These are phyloP conservation scores for Colletotrichum lupini DNA, from an alignment of 2,329 filamentous ascomycete genomes.

Conservation along the genomic window DNA sequence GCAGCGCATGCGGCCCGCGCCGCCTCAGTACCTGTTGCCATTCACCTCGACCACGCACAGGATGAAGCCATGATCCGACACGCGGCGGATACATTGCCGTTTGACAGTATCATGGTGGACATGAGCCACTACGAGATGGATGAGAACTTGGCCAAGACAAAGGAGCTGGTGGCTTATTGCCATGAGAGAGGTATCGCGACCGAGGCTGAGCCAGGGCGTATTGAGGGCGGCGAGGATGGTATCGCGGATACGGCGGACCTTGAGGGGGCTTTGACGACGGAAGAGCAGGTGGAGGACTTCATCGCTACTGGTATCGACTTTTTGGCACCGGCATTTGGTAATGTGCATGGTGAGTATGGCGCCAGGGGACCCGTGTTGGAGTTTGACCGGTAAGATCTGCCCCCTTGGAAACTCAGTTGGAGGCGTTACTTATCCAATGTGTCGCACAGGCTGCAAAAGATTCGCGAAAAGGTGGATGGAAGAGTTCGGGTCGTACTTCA, in stretches of 20 bases:
- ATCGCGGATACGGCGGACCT: slow-evolving; percentile 68
- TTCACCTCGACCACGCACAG: slow-evolving; percentile 77
- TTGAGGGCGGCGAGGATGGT: slow-evolving; percentile 73
- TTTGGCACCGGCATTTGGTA: slow-evolving; percentile 80
- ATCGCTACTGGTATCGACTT: slow-evolving; percentile 78
- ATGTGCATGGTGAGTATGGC: slow-evolving; percentile 81
- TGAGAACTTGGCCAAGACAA: slow-evolving; percentile 74
- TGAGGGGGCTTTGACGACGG: slow-evolving; percentile 68
- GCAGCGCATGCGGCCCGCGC: no score
- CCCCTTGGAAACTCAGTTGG: rapidly evolving
- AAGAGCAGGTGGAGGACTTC: slow-evolving; percentile 77
- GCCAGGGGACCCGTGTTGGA: slow-evolving; percentile 71
- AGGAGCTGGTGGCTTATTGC: slow-evolving; percentile 70
- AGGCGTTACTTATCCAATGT: background rate
- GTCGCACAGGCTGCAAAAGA: slow-evolving; percentile 9
- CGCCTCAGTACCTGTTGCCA: slow-evolving; percentile 41
- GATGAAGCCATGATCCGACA: slow-evolving; percentile 66
- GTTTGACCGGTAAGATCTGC: slow-evolving; percentile 51
- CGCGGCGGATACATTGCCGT: slow-evolving; percentile 66
- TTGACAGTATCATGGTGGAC: slow-evolving; percentile 82
- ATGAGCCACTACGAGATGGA: slow-evolving; percentile 79
- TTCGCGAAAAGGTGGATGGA: slow-evolving; percentile 2
- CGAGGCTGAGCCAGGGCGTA: slow-evolving; percentile 76
- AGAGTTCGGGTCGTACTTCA: slow-evolving; percentile 52
- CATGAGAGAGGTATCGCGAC: slow-evolving; percentile 72